Base-by-base conservation (phyloP, 352 stramenopile species). In the Globisporangium lucens region DNA sequence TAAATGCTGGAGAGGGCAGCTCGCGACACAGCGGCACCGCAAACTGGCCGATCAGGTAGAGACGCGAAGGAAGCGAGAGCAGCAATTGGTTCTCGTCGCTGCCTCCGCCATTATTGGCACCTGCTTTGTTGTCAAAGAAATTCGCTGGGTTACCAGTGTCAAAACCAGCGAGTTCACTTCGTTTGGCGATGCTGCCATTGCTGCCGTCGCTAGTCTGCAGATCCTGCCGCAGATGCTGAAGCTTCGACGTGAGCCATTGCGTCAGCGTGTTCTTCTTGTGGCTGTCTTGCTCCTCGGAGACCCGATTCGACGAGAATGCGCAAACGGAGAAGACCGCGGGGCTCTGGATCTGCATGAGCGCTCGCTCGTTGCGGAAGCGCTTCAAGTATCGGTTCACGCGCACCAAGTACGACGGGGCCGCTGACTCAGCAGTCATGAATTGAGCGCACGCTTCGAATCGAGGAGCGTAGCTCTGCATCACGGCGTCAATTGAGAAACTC, bases 221-320 rank as follows among this genome's bases (percentile, higher is more conserved):
- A 66, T 83, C 76, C n/a, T 71, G 63, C 33, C 70, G 69, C 10
- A 83, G 74, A 36, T 83, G 76, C 17, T 79, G 63, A 13, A 83
- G 63, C 62, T 83, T 83, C 3, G 65, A 56, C 24, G 66, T 62
- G 1, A 83, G 65, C 76, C 76, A 83, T 20, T 58, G 71, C n/a
- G 63, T 77, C 2, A 83, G 41, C 2, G 63, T 66, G 41, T 49
- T 76, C 46, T 64, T 61, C 33, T 58, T 67, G 46, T 69, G 61
- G 15, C 67, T 63, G 51, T 78, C 68, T 1, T 72, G 55, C 10
- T 47, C 63, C 35, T 60, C 46, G 0, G 22, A 63, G 4, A 62
- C 27, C 17, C 12, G 33, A n/a, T 56, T 65, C 6, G 70, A 8
- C 2, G 59, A 59, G 47, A 84, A 82, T 2, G 70, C 70, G 57